Evolutionary conservation across 2,329 filamentous ascomycete genomes (phyloP), one percentile per base, ranked within the genome.

Genomic region (Colletotrichum zoysiae): DNA sequence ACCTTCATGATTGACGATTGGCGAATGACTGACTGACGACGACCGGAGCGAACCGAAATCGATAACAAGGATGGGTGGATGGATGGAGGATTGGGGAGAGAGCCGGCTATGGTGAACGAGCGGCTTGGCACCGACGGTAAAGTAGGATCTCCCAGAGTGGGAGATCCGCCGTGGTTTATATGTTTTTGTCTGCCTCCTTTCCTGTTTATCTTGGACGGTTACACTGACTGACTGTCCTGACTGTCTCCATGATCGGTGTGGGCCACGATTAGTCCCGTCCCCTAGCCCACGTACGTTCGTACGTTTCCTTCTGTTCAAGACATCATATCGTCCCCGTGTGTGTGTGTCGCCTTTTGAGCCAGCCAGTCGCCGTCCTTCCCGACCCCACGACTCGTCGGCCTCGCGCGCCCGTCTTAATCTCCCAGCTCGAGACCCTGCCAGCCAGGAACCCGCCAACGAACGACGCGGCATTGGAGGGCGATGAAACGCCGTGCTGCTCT

Each of bases 1-100:
- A 70, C 51, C 70, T 74, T 75, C 74, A 75, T 76, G 65, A 55
- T 72, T 72, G 66, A 61, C 50, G 53, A 51, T 18, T 7, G 9
- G 1, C 33, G 18, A 26, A 50, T 18, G 20, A 26, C 14, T 26
- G 14, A 26, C 14, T n/a, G 26, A 26, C n/a, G n/a, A n/a, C n/a
- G 12, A 57, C 40, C 35, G 53, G n/a, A 38, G 30, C n/a, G 42
- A 30, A 60, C 40, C 35, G 57, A 26, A 26, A 40, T 23, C 46
- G 50, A 51, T 51, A 55, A 59, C 65, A 60, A 46, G 65, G 55
- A 60, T 26, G 26, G 26, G 3, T 69, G 42, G 42, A 59, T 26
- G 26, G 26, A 26, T 69, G 42, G 42, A 59, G 30, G 50, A 46
- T 26, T 55, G 59, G 33, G 30, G 30, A n/a, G n/a, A n/a, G n/a